Conservation (phyloP, 1,284 basidiomycete genomes). For the Marasmius sp. region DNA sequence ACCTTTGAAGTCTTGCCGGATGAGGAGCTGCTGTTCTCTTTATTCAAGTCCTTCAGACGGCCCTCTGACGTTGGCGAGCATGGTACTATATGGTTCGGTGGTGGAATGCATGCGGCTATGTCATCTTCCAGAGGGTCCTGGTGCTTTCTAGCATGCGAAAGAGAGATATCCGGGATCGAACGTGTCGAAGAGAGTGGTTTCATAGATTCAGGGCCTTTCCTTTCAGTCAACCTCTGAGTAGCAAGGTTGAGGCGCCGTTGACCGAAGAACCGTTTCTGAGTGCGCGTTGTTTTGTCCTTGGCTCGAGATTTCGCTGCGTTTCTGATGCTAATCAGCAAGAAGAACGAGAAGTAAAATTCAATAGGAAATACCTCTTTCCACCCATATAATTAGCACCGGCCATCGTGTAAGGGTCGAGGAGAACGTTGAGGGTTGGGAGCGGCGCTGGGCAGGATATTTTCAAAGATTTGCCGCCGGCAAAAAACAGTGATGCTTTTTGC, state of each 20-base stretch:
- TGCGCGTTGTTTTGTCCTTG: constrained; percentile 47
- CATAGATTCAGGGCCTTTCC: background rate
- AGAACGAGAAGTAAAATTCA: background rate
- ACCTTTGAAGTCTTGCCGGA: constrained; percentile 28
- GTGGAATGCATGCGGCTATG: constrained; percentile 23
- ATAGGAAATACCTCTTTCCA: constrained; percentile 45
- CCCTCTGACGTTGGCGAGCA: constrained; percentile 21
- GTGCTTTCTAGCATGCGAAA: constrained; percentile 33
- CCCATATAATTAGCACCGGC: constrained; percentile 64
- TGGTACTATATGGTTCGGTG: constrained; percentile 22
- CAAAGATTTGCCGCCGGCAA: background rate
- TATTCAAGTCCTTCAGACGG: constrained; percentile 6
- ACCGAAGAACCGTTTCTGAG: constrained; percentile 56
- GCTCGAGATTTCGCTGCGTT: constrained; percentile 53
- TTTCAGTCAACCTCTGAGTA: constrained; percentile 27
- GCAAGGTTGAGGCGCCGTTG: constrained; percentile 53
- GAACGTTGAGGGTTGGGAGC: background rate
- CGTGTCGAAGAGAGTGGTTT: background rate
- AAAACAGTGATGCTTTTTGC: background rate
- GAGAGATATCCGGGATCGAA: constrained; percentile 18
- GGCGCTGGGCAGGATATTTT: background rate
- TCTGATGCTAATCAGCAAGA: constrained; percentile 28
- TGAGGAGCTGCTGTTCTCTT: constrained; percentile 15
- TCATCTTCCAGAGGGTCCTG: background rate
- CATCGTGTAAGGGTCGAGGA: constrained; percentile 30